phyloP scores from a whole-genome alignment of 1,284 basidiomycete genomes.

The Hymenochaete sp. region DNA sequence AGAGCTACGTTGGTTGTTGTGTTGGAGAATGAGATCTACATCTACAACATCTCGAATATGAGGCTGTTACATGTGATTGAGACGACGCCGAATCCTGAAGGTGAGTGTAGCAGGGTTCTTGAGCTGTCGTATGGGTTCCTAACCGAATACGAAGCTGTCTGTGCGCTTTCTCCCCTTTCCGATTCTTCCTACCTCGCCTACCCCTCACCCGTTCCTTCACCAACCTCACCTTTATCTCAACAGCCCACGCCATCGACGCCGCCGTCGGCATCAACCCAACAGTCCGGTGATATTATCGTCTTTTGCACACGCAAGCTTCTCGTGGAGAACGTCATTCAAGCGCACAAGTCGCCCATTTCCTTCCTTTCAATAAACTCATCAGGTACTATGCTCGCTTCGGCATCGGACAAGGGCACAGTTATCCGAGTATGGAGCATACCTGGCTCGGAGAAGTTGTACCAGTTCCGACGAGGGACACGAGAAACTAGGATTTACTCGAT shows the following conservation, averaged over 20 bases:
- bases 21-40: slow-evolving; percentile 93
- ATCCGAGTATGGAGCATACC: slow-evolving; percentile 93
- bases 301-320: slow-evolving; percentile 90
- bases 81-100: slow-evolving; percentile 91
- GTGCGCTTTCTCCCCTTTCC: slow-evolving; percentile 91
- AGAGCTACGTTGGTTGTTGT: slow-evolving; percentile 94
- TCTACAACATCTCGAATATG: slow-evolving; percentile 99
- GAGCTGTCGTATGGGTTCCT: slow-evolving; percentile 1
- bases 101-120: slow-evolving; percentile 34
- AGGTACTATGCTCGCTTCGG: slow-evolving; percentile 88
- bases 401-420: slow-evolving; percentile 94
- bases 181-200: slow-evolving; percentile 95
- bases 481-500: slow-evolving; percentile 86
- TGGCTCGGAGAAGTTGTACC: slow-evolving; percentile 86
- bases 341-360: slow-evolving; percentile 92
- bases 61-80: slow-evolving; percentile 95
- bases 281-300: slow-evolving; percentile 82
- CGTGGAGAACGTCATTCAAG: slow-evolving; percentile 93
- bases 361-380: slow-evolving; percentile 80
- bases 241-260: slow-evolving; percentile 28
- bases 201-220: slow-evolving; percentile 86
- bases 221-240: slow-evolving; percentile 49
- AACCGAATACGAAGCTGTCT: slow-evolving; percentile 59
- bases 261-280: slow-evolving; percentile 33
- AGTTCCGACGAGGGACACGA: slow-evolving; percentile 87